A percentile compares a stretch with the other conserved stretches of the same genome.
These are phyloP conservation scores for Liquidambar formosana DNA, from an alignment of 164 flowering plant genomes.

Conservation along the genomic window DNA sequence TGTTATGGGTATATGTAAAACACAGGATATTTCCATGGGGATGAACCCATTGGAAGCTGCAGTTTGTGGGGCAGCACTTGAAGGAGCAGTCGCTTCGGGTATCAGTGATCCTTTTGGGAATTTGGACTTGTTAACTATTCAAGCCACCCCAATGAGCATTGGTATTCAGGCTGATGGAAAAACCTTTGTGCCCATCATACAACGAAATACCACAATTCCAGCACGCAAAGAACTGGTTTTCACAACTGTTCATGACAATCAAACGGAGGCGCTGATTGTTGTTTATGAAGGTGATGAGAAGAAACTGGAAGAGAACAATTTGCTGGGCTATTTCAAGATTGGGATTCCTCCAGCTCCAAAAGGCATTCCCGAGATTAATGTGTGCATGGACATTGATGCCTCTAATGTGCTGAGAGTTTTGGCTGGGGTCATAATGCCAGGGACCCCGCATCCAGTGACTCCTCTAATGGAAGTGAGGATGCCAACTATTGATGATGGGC, in stretches of 20 bases:
- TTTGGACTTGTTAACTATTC: constrained; percentile 81
- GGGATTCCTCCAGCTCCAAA: constrained; percentile 81
- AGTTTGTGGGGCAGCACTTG: constrained; percentile 87
- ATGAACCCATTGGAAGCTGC: constrained; percentile 79
- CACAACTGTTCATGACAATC: constrained; percentile 76
- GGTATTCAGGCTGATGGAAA: constrained; percentile 68
- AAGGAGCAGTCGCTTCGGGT: constrained; percentile 94
- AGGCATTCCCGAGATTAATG: constrained; percentile 74
- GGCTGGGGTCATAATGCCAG: constrained; percentile 65
- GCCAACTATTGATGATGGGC: constrained; percentile 95
- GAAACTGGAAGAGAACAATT: constrained; percentile 55
- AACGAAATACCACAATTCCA: constrained; percentile 67
- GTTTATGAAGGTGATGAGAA: constrained; percentile 86
- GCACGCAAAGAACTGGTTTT: constrained; percentile 70
- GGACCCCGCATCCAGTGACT: constrained; percentile 33
- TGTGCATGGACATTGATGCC: constrained; percentile 92
- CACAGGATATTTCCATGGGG: constrained; percentile 43
- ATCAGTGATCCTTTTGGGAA: constrained; percentile 70
- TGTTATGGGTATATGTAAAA: constrained; percentile 51
- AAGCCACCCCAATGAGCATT: constrained; percentile 71
- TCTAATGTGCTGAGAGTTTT: constrained; percentile 68
- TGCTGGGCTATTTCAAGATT: constrained; percentile 77
- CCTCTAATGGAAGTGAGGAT: constrained; percentile 82
- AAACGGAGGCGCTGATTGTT: constrained; percentile 64
- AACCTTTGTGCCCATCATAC: constrained; percentile 61